These are phyloP conservation scores for Ramularia endophylla DNA, from an alignment of 2,329 filamentous ascomycete genomes.

Conservation along the genomic window DNA sequence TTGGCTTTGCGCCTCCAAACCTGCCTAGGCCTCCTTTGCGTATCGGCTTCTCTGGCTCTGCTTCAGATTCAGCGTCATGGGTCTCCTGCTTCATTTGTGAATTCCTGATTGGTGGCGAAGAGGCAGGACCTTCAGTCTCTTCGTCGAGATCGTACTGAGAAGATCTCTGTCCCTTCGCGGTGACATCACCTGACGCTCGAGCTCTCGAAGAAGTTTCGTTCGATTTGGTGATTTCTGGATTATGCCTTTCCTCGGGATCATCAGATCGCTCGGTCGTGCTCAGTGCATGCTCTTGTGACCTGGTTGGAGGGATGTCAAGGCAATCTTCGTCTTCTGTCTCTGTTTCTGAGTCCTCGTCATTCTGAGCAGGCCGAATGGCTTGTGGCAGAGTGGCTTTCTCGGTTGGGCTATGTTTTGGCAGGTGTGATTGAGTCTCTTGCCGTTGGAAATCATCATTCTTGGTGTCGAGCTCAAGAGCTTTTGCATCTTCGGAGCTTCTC, in stretches of 20 bases:
- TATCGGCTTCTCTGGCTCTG: no score
- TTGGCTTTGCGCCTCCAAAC: no score
- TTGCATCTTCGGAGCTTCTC: no score
- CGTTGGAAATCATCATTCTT: constrained; percentile 21
- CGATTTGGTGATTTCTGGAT: no score
- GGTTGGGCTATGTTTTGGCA: constrained; percentile 4
- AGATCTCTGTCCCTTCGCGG: no score
- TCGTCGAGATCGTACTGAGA: no score
- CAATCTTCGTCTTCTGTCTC: constrained; percentile 36
- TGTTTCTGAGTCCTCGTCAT: constrained; percentile 30
- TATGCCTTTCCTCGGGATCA: no score
- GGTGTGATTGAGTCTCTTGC: constrained; percentile 22
- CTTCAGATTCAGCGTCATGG: no score
- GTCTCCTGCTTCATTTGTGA: neutral
- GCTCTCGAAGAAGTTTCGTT: no score
- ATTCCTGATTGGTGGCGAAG: neutral
- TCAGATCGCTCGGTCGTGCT: neutral
- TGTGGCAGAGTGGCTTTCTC: constrained; percentile 14
- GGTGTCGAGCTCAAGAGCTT: constrained; percentile 2
- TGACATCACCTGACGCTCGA: no score
- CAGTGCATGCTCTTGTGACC: neutral
- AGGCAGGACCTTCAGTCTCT: no score
- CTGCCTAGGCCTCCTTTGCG: no score
- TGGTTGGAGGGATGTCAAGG: constrained; percentile 30
- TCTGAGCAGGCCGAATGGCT: constrained; percentile 31